Base-by-base conservation (phyloP, 1,284 basidiomycete genomes). In the Cryptococcus hybrid region DNA sequence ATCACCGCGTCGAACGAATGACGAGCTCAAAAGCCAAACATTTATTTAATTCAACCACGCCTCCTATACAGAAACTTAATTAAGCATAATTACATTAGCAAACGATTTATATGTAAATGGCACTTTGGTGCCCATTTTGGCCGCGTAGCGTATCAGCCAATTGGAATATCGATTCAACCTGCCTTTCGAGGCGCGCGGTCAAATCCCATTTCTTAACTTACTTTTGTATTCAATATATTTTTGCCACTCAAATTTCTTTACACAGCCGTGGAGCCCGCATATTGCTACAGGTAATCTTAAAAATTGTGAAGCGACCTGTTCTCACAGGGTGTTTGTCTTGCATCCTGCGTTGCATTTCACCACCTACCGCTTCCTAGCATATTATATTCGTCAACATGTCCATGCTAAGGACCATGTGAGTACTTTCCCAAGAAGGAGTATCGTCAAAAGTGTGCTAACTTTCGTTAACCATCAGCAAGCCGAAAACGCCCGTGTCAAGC, bases 401-500 rank as follows among this genome's bases (percentile, higher is more conserved):
- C 58, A 76, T 76, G 75, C 70, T 76, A 30, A 64, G 75, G 55
- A 76, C 75, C 39, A 68, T 76, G 75, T 76, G 49, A 67, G 73
- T 65, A 1, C 30, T 5, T 37, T 18, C 8, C 8, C 8, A 12
- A 18, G 11, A 50, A 9, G 13, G 11, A 47, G 3, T 36, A 18
- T n/a, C 36, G 8, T 15, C 34, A 18, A 24, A 42, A 11, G 37
- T 37, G 12, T 7, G 36, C 34, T n/a, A 36, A 38, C 37, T 9
- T 30, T 40, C 40, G 18, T 12, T 58, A 3, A 30, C 30, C 30
- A 30, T 30, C 30, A 92, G 92, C 78, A 97, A 97, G 82, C 92
- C 95, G 37, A 92, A 90, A 98, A 96, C 83, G 95, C 96, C 0
- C 86, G 95, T 44, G 90, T 91, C n/a, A 99, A n/a, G n/a, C n/a